Evolutionary conservation across 306 rosid genomes (phyloP).

Genomic region (Senna tora): DNA sequence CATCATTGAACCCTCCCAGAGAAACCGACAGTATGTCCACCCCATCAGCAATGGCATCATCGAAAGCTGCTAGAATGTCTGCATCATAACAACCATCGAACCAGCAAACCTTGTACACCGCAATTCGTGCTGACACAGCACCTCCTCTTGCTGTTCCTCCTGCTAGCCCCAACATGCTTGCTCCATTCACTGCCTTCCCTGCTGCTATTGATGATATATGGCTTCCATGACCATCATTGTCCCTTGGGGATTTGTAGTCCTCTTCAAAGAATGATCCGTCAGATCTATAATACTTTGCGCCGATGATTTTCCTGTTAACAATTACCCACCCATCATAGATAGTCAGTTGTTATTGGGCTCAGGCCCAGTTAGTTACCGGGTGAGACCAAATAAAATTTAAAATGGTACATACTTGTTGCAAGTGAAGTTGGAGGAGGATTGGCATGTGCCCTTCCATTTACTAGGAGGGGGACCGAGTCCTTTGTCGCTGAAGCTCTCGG

Average conservation of each 20-base stretch:
- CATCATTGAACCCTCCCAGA: neutral
- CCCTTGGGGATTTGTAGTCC: constrained; percentile 51
- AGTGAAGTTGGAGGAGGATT: constrained; percentile 34
- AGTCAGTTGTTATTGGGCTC: too few relatives aligned
- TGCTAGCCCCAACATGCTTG: constrained; percentile 50
- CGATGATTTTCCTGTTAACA: constrained; percentile 60
- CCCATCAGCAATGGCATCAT: constrained; percentile 61
- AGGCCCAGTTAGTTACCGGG: too few relatives aligned
- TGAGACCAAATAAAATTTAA: too few relatives aligned
- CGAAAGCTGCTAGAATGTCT: constrained; percentile 58
- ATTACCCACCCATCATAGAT: too few relatives aligned
- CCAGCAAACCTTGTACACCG: constrained; percentile 66
- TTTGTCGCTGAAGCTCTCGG: constrained; percentile 48
- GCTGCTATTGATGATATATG: constrained; percentile 60
- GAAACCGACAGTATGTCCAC: constrained; percentile 55
- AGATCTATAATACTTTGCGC: constrained; percentile 47
- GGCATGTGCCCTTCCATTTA: constrained; percentile 65
- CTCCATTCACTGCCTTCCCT: constrained; percentile 39
- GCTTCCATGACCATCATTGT: constrained; percentile 53
- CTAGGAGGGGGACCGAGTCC: constrained; percentile 56
- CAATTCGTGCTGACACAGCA: constrained; percentile 53
- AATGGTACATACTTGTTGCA: constrained; percentile 52
- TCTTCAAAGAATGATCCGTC: neutral
- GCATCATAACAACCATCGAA: constrained; percentile 18
- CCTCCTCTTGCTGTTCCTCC: constrained; percentile 62